These are phyloP conservation scores for Periconia sp. DNA, from an alignment of 2,329 filamentous ascomycete genomes.

Conservation along the genomic window DNA sequence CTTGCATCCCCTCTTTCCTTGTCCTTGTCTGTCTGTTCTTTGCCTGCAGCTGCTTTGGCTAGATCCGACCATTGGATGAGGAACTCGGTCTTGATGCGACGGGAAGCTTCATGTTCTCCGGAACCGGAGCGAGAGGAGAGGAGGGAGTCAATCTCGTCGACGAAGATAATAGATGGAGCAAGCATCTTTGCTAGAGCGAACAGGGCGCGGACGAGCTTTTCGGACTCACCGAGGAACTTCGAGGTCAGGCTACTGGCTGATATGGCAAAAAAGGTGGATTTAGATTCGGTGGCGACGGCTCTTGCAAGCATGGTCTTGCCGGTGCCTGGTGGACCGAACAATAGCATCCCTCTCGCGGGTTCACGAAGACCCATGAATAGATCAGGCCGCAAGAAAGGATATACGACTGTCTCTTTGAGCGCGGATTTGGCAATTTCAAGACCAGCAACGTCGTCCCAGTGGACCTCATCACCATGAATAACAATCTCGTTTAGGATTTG, in stretches of 20 bases:
- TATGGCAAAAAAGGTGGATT: slow-evolving; percentile 96
- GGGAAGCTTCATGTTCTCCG: slow-evolving; percentile 89
- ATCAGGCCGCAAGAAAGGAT: slow-evolving; percentile 93
- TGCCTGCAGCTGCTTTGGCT: slow-evolving; percentile 86
- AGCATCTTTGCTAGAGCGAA: slow-evolving; percentile 88
- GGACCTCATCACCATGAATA: slow-evolving; percentile 90
- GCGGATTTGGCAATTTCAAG: slow-evolving; percentile 89
- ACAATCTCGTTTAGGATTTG: slow-evolving; percentile 97
- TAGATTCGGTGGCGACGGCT: slow-evolving; percentile 92
- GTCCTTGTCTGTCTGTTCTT: slow-evolving; percentile 71
- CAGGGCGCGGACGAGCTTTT: slow-evolving; percentile 92
- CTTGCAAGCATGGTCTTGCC: slow-evolving; percentile 98
- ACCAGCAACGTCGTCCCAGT: slow-evolving; percentile 92
- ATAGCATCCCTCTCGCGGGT: slow-evolving; percentile 90
- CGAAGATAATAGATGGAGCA: slow-evolving; percentile 95
- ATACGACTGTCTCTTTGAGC: slow-evolving; percentile 93
- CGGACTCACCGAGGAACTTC: slow-evolving; percentile 94
- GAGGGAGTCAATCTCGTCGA: slow-evolving; percentile 96
- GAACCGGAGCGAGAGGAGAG: slow-evolving; percentile 82
- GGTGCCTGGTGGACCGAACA: slow-evolving; percentile 97
- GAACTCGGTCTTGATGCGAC: slow-evolving; percentile 96
- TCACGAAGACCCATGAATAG: slow-evolving; percentile 95
- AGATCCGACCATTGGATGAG: slow-evolving; percentile 97
- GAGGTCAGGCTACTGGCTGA: slow-evolving; percentile 92
- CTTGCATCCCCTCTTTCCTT: slow-evolving; percentile 80